Base-by-base conservation (phyloP, 2,329 filamentous ascomycete genomes). In the Acrodontium crateriforme region DNA sequence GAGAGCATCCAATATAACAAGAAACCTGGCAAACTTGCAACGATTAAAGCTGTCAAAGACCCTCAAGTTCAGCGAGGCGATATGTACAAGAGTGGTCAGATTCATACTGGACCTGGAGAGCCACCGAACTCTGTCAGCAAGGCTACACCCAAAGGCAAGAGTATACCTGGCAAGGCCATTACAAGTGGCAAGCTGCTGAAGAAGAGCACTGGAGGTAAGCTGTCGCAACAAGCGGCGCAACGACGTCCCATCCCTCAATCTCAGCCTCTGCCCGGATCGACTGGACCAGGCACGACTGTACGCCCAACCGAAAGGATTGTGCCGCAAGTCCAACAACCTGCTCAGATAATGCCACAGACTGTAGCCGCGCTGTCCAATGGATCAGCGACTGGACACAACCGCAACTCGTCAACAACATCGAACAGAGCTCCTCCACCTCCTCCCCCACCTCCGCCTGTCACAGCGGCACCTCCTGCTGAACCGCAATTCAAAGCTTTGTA, bases 1-100 rank as follows among this genome's bases (percentile, higher is more conserved):
- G 77, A 89, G 16, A 68, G 67, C 34, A 85, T 98, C 42, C 82
- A 93, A 52, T 98, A 93, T 56, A 85, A 87, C 50, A 98, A 95
- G 68, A 98, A 98, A 58, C 89, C 89, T 1, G 82, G 82, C 30
- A 98, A 98, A 61, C 69, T 82, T 53, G 79, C 87, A 29, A 59
- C 74, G 5, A 79, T 98, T 49, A 95, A 95, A 61, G 81, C 81
- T 6, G 50, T 92, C 35, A 93, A 92, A 58, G 89, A 98, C 50
- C 75, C 85, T 1, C 70, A 74, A 28, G 69, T 78, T 28, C 60
- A 67, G 3, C 56, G 67, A 28, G 75, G 75, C 25, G 89, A 98
- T 55, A 70, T 74, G 38, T 98, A 98, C 65, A 98, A 98, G 69
- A 94, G 84, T 52, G 76, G 81, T 34, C 77, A 77, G 10, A 74